Evolutionary conservation across 1,284 basidiomycete genomes (phyloP).

Genomic region (Puccinia polysora): DNA sequence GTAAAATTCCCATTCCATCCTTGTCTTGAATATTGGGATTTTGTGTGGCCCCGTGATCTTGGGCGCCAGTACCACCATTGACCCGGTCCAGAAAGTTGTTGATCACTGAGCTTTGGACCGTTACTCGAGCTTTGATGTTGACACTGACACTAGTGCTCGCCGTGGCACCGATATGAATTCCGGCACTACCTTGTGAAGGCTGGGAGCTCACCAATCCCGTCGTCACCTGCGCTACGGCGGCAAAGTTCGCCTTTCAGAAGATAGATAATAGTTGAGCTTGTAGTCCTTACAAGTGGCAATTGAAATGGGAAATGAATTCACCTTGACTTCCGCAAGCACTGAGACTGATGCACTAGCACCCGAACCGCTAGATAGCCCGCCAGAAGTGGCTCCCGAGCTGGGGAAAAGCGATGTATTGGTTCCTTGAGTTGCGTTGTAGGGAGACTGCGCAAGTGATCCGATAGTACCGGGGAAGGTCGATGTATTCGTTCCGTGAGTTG

Average conservation of each 20-base stretch:
- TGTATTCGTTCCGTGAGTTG: no score
- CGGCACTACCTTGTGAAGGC: not conserved
- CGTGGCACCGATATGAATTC: conserved; percentile 24
- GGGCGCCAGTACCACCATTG: conserved; percentile 28
- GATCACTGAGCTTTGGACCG: conserved; percentile 15
- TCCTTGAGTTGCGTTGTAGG: no score
- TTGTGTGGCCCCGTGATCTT: not conserved
- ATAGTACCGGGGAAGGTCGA: no score
- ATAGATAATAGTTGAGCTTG: not conserved
- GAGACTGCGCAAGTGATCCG: no score
- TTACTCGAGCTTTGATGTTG: conserved; percentile 17
- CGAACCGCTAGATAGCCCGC: no score
- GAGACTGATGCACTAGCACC: no score
- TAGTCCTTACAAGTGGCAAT: no score
- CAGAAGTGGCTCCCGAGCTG: no score
- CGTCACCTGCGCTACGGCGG: not conserved
- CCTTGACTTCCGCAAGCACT: no score
- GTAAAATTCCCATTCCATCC: conserved; percentile 28
- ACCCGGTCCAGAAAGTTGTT: conserved; percentile 29
- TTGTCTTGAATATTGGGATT: conserved; percentile 10
- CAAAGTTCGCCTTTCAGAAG: not conserved
- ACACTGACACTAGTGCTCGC: conserved; percentile 11
- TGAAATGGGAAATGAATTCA: no score
- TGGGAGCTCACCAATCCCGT: not conserved
- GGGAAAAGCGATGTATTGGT: no score